These are phyloP conservation scores for Chrysoporthe deuterocubensis DNA, from an alignment of 2,329 filamentous ascomycete genomes.

Conservation along the genomic window DNA sequence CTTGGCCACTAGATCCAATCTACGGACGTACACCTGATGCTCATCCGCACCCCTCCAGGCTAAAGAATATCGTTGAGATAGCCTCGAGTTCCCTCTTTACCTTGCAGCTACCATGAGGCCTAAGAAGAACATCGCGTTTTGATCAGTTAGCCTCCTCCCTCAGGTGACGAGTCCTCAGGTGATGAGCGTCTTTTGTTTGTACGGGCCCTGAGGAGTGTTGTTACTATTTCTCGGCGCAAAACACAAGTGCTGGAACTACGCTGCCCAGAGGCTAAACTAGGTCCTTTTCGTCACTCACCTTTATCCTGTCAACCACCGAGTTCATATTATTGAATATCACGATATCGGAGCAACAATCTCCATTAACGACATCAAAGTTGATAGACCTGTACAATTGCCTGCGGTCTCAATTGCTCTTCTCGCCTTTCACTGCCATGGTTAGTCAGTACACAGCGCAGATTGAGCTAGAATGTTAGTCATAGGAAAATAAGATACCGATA, in stretches of 20 bases:
- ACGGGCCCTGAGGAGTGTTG: background rate
- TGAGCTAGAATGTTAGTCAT: no score
- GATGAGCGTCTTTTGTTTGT: background rate
- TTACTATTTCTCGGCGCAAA: background rate
- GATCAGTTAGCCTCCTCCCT: background rate
- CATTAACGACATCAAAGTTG: background rate
- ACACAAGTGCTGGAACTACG: background rate
- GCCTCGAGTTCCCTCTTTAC: background rate
- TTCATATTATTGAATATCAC: background rate
- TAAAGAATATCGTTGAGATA: background rate
- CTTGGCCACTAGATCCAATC: no score
- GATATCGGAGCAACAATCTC: background rate
- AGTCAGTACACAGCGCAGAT: no score
- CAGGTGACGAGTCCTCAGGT: background rate
- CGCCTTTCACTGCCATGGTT: no score
- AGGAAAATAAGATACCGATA: no score
- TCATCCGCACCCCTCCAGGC: background rate
- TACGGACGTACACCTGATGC: no score
- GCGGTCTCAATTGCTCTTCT: no score
- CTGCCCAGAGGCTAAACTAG: background rate
- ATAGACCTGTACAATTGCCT: background rate
- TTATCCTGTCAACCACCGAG: background rate
- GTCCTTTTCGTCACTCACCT: background rate
- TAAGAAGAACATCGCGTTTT: background rate
- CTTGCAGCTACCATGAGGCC: no score